phyloP scores from a whole-genome alignment of 1,284 basidiomycete genomes.

The Boletus sp. region DNA sequence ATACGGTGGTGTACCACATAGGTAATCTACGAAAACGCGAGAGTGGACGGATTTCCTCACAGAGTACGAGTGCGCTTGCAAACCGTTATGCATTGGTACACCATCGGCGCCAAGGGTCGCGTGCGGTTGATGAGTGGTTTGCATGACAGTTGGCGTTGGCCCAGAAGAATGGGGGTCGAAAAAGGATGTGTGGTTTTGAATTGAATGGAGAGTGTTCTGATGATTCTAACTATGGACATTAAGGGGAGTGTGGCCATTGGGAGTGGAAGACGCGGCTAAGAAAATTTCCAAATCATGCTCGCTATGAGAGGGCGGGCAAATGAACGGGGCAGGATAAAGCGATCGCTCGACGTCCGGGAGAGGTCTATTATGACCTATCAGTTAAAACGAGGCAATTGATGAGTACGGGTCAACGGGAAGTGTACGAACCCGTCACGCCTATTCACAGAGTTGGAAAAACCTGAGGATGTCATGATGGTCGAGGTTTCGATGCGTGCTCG shows the following conservation, averaged over 20 bases:
- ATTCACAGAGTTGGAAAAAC: neutral
- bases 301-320: too few relatives aligned
- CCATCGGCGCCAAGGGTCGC: too few relatives aligned
- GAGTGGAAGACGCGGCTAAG: too few relatives aligned
- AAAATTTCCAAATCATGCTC: too few relatives aligned
- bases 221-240: too few relatives aligned
- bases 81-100: too few relatives aligned
- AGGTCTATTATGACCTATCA: slow-evolving; percentile 7
- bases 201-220: neutral
- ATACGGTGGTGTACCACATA: too few relatives aligned
- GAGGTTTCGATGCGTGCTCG: too few relatives aligned
- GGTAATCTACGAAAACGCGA: too few relatives aligned
- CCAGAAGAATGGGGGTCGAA: neutral
- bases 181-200: neutral
- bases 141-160: neutral
- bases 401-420: neutral
- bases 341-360: neutral
- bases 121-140: neutral
- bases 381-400: neutral
- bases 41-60: too few relatives aligned
- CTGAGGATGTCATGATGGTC: neutral
- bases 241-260: too few relatives aligned
- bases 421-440: neutral
- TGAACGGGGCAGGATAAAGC: neutral
- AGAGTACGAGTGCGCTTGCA: neutral